phyloP scores from a whole-genome alignment of 1,139 yeast species.

The Keqinozyma sinolaborantium region DNA sequence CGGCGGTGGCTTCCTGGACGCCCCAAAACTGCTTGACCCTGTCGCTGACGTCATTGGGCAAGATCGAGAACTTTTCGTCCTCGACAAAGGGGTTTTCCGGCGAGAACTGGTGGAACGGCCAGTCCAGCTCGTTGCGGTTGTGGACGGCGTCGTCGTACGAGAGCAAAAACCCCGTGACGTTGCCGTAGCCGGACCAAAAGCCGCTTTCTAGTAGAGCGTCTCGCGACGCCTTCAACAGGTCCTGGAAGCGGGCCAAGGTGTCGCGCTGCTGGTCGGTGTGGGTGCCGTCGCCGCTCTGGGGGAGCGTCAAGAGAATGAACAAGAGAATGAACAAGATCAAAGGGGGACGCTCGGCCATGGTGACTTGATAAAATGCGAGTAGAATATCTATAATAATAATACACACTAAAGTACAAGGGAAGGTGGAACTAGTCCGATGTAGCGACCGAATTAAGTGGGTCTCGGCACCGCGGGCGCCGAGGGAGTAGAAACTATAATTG shows the following conservation, averaged over 20 bases:
- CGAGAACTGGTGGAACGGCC: constrained; percentile 51
- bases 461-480: neutral
- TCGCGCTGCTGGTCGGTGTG: neutral
- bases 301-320: neutral
- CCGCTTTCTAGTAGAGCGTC: constrained; percentile 17
- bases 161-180: constrained; percentile 67
- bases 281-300: neutral
- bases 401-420: neutral
- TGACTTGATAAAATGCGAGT: too few relatives aligned
- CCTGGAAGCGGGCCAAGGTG: neutral
- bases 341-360: neutral
- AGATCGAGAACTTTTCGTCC: constrained; percentile 48
- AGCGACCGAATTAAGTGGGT: too few relatives aligned
- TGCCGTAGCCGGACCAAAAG: constrained; percentile 58
- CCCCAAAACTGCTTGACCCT: constrained; percentile 52
- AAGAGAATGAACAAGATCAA: neutral
- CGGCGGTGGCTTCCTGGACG: constrained; percentile 12
- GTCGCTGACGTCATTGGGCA: constrained; percentile 57
- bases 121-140: constrained; percentile 43
- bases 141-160: constrained; percentile 54
- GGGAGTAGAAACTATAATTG: constrained; percentile 1
- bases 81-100: constrained; percentile 49
- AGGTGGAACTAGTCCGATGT: too few relatives aligned
- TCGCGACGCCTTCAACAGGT: neutral
- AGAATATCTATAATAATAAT: too few relatives aligned